Evolutionary conservation across 495 filamentous ascomycete genomes (phyloP).

Genomic region (Neurospora sp.): DNA sequence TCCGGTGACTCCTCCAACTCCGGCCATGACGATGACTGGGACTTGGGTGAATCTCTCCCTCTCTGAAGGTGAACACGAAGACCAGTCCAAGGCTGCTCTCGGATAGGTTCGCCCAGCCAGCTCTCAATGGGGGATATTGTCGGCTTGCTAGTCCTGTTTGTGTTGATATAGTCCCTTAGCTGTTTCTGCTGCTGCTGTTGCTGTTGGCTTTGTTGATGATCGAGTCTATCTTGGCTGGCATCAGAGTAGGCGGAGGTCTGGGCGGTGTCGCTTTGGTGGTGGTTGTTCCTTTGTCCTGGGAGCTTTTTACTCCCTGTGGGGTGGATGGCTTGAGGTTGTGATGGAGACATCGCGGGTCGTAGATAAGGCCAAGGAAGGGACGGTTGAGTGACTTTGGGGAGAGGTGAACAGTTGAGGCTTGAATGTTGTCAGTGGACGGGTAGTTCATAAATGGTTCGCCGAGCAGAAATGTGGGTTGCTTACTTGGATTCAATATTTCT

Average conservation of each 20-base stretch:
- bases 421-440: not conserved
- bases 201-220: not conserved
- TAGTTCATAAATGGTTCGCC: no score
- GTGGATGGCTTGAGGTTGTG: not conserved
- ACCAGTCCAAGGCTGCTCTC: not conserved
- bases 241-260: not conserved
- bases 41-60: not conserved
- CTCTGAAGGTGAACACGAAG: not conserved
- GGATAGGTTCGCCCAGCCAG: not conserved
- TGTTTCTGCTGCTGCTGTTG: not conserved
- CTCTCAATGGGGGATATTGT: not conserved
- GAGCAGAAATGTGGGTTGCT: no score
- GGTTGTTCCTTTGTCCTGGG: not conserved
- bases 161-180: not conserved
- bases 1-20: not conserved
- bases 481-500: no score
- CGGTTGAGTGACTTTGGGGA: not conserved
- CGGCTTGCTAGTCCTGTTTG: not conserved
- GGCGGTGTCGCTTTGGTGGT: not conserved
- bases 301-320: not conserved
- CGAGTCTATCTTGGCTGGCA: not conserved
- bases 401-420: not conserved
- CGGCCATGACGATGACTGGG: not conserved
- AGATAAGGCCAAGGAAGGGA: not conserved
- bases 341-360: not conserved